A percentile compares a stretch with the other conserved stretches of the same genome.
Evolutionary conservation across 352 stramenopile species (phyloP).

Genomic region (Globisporangium splendens): DNA sequence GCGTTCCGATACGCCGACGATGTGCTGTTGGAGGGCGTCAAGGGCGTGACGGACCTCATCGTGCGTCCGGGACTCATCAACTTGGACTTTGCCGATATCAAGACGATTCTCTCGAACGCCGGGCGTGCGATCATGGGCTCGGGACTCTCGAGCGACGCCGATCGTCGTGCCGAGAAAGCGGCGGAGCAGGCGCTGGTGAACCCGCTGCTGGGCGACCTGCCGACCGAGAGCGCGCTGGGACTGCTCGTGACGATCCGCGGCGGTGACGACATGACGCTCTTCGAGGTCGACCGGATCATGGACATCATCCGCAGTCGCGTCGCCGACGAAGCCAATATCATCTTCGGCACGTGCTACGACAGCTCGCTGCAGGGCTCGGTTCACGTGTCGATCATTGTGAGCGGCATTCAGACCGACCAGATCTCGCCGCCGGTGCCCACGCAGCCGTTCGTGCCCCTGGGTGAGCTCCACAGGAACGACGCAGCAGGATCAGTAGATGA

Average conservation of each 20-base stretch:
- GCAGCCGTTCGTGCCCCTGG: slow-evolving; percentile 36
- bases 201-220: slow-evolving; percentile 91
- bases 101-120: slow-evolving; percentile 92
- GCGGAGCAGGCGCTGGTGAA: slow-evolving; percentile 94
- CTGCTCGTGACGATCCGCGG: slow-evolving; percentile 96
- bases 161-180: slow-evolving; percentile 79
- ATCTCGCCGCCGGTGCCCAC: slow-evolving; percentile 73
- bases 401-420: slow-evolving; percentile 82
- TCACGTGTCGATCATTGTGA: slow-evolving; percentile 88
- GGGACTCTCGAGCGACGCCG: slow-evolving; percentile 65
- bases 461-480: slow-evolving; percentile 32
- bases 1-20: slow-evolving; percentile 94
- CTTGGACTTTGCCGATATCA: slow-evolving; percentile 97
- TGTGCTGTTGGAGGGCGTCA: slow-evolving; percentile 93
- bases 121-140: slow-evolving; percentile 96
- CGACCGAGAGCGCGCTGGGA: slow-evolving; percentile 90
- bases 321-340: slow-evolving; percentile 84
- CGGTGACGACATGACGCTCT: slow-evolving; percentile 91
- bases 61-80: slow-evolving; percentile 96
- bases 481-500: background rate
- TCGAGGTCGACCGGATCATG: slow-evolving; percentile 90
- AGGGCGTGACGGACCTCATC: slow-evolving; percentile 95
- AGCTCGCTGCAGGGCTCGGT: slow-evolving; percentile 75
- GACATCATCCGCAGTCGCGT: slow-evolving; percentile 81
- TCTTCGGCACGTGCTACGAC: slow-evolving; percentile 88